phyloP scores from a whole-genome alignment of 768 basidiomycete genomes.

The Pleurotus cornucopiae region DNA sequence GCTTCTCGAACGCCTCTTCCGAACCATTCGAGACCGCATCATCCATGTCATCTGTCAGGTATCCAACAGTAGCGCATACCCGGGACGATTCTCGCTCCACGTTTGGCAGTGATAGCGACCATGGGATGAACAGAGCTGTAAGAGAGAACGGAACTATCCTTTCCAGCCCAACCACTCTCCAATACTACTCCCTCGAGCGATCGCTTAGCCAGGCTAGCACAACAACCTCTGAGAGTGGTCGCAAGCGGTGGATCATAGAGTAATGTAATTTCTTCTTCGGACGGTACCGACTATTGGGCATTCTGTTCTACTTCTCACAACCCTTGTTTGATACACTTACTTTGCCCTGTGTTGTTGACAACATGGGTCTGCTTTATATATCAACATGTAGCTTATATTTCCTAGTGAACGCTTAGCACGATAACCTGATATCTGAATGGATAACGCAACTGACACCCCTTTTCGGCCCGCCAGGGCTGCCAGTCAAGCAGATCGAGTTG shows the following conservation, averaged over 20 bases:
- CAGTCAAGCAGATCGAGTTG: too few relatives aligned
- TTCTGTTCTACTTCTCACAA: background rate
- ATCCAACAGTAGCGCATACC: conserved; percentile 31
- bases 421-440: too few relatives aligned
- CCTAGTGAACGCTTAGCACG: background rate
- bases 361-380: background rate
- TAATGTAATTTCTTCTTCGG: conserved; percentile 21
- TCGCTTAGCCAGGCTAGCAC: background rate
- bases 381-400: background rate
- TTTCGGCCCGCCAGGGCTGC: background rate
- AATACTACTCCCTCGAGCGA: conserved; percentile 6
- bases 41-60: conserved; percentile 19
- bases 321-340: background rate
- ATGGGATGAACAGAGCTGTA: background rate
- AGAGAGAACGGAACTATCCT: conserved; percentile 5
- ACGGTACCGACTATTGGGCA: background rate
- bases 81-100: conserved; percentile 29
- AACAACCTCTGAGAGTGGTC: conserved; percentile 19
- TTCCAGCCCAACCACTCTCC: conserved; percentile 1
- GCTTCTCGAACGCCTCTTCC: conserved; percentile 39
- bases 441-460: background rate
- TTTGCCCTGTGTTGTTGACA: conserved; percentile 4
- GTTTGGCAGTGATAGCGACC: conserved; percentile 18
- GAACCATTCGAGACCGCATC: conserved; percentile 34
- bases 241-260: conserved; percentile 56